phyloP scores from a whole-genome alignment of 164 flowering plant species.

The Malania oleifera region DNA sequence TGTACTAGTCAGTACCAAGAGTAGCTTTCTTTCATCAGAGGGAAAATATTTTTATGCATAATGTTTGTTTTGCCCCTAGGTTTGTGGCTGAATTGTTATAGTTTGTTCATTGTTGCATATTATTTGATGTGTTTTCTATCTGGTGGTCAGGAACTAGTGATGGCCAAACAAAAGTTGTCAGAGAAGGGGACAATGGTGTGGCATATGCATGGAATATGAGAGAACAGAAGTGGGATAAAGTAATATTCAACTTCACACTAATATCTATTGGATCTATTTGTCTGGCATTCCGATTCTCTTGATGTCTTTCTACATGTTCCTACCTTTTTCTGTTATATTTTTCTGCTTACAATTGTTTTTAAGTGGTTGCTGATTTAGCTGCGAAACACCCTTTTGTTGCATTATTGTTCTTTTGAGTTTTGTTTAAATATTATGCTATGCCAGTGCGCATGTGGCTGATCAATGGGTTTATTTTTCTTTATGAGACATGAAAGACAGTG shows the following conservation, averaged over 20 bases:
- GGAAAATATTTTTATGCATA: not conserved
- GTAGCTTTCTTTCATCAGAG: not conserved
- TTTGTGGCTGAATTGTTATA: not conserved
- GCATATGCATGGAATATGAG: conserved; percentile 88
- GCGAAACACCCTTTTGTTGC: too few relatives aligned
- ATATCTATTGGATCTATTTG: too few relatives aligned
- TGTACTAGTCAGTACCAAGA: not conserved
- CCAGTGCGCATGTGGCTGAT: too few relatives aligned
- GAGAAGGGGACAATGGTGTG: conserved; percentile 99
- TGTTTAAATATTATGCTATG: too few relatives aligned
- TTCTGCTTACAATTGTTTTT: not conserved
- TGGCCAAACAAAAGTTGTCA: conserved; percentile 88
- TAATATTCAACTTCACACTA: conserved; percentile 16
- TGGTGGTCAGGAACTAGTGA: conserved; percentile 62
- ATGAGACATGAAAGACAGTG: too few relatives aligned
- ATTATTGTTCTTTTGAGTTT: too few relatives aligned
- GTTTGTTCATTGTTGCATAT: not conserved
- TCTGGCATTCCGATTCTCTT: too few relatives aligned
- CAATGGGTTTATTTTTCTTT: too few relatives aligned
- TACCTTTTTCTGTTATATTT: too few relatives aligned
- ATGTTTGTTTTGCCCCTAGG: too few relatives aligned
- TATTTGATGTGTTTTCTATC: conserved; percentile 6
- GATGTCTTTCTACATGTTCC: too few relatives aligned
- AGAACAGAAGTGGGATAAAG: conserved; percentile 92
- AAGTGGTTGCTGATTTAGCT: too few relatives aligned